Percentiles rank a stretch among this genome's conserved stretches.
phyloP scores from a whole-genome alignment of 164 flowering plant species.

The Annona squamosa region DNA sequence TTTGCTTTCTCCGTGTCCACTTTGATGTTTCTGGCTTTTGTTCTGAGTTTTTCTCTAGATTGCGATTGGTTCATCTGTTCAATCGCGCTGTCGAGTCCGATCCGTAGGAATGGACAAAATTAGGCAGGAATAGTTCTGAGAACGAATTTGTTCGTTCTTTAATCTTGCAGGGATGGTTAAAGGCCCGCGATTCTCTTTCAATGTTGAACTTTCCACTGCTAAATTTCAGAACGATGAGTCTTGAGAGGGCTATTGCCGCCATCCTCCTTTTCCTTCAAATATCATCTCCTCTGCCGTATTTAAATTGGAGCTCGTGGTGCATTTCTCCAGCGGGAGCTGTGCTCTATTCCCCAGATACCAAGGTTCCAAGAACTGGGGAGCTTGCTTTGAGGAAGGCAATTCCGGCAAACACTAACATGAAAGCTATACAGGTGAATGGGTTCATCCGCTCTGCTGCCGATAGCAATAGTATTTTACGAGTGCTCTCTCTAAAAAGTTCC shows the following conservation, averaged over 20 bases:
- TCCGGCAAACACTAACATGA: constrained; percentile 85
- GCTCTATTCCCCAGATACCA: constrained; percentile 92
- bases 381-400: constrained; percentile 88
- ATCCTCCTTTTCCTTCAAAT: constrained; percentile 48
- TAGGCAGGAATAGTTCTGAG: no score
- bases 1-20: not conserved
- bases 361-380: constrained; percentile 93
- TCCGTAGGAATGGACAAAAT: not conserved
- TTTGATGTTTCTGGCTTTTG: not conserved
- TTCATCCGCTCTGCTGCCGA: not conserved
- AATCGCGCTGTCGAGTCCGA: not conserved
- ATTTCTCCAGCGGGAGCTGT: constrained; percentile 65
- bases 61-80: not conserved
- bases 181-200: constrained; percentile 8
- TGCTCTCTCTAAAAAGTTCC: not conserved
- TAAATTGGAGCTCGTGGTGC: constrained; percentile 28
- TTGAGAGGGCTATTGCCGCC: constrained; percentile 35
- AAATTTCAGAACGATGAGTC: constrained; percentile 22
- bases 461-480: constrained; percentile 6
- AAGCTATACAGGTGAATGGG: constrained; percentile 65
- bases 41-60: not conserved
- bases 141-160: not conserved
- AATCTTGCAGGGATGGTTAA: constrained; percentile 33
- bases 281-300: constrained; percentile 44
- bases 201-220: constrained; percentile 14